Percentiles rank a stretch among this genome's conserved stretches.
Evolutionary conservation across 2,329 filamentous ascomycete genomes (phyloP).

Genomic region (Xylaria digitata): DNA sequence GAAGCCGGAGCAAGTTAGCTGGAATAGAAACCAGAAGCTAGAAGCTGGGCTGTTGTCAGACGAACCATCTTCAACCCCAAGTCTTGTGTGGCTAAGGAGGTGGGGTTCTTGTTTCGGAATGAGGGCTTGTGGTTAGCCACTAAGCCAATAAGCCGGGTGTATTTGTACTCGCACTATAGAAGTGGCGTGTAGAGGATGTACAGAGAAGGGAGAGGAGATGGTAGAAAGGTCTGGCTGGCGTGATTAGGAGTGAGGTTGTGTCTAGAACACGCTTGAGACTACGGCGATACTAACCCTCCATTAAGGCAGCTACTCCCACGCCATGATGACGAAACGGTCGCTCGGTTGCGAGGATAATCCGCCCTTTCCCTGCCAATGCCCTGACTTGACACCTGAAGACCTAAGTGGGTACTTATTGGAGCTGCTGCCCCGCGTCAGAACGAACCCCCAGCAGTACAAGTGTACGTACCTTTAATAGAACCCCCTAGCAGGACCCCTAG

Average conservation of each 20-base stretch:
- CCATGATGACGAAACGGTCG: conserved; percentile 37
- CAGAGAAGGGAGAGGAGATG: background rate
- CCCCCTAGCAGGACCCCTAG: background rate
- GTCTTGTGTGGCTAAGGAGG: conserved; percentile 3
- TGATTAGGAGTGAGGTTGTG: background rate
- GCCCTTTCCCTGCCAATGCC: conserved; percentile 2
- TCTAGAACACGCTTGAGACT: conserved; percentile 16
- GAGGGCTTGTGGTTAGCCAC: conserved; percentile 24
- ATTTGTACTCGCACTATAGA: background rate
- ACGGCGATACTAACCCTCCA: conserved; percentile 9
- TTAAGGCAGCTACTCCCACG: conserved; percentile 33
- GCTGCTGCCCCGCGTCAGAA: conserved; percentile 20
- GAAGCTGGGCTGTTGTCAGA: conserved; percentile 16
- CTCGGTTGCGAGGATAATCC: conserved; percentile 37
- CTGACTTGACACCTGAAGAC: too few species aligned
- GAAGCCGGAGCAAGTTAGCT: conserved; percentile 12
- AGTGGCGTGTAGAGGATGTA: background rate
- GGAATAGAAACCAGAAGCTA: background rate
- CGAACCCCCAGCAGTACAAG: background rate
- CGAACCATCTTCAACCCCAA: conserved; percentile 34
- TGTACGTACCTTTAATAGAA: too few species aligned
- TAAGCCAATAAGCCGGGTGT: background rate
- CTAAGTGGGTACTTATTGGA: too few species aligned
- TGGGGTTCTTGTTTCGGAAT: conserved; percentile 27
- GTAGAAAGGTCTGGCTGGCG: background rate